phyloP scores from a whole-genome alignment of 768 basidiomycete genomes.

The Podaxis mareebaensis region DNA sequence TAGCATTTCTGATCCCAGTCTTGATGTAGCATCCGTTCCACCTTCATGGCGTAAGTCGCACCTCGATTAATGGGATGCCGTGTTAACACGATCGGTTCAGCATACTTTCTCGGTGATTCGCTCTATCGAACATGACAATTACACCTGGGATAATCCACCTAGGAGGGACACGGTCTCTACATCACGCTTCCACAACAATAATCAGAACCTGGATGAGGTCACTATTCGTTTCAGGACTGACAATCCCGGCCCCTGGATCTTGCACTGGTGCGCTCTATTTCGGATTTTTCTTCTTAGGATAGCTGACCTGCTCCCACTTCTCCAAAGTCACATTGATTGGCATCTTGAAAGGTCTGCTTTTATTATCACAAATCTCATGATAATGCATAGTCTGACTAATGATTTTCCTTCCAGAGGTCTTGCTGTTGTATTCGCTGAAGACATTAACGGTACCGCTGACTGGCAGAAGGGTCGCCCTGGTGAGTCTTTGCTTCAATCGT shows the following conservation, averaged over 20 bases:
- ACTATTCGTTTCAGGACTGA: conserved; percentile 55
- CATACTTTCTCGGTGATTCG: conserved; percentile 16
- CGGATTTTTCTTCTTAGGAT: neutral
- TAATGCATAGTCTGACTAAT: neutral
- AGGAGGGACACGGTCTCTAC: conserved; percentile 20
- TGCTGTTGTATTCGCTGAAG: conserved; percentile 20
- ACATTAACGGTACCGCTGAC: neutral
- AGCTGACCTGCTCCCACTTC: neutral
- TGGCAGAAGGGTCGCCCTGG: neutral
- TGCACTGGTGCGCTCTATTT: conserved; percentile 22
- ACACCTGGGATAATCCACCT: conserved; percentile 15
- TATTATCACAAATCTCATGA: neutral
- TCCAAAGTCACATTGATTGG: conserved; percentile 20
- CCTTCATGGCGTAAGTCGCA: conserved; percentile 25
- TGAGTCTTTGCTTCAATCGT: neutral
- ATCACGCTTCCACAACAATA: neutral
- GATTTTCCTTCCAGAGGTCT: conserved; percentile 11
- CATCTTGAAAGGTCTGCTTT: conserved; percentile 17
- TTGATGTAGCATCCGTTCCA: conserved; percentile 15
- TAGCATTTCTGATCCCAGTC: neutral
- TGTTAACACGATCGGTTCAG: conserved; percentile 21
- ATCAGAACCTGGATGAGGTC: conserved; percentile 18
- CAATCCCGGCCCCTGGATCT: conserved; percentile 35
- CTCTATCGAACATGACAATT: neutral
- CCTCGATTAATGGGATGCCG: neutral